phyloP scores from a whole-genome alignment of 2,329 filamentous ascomycete species.

The Hypoxylon sp. region DNA sequence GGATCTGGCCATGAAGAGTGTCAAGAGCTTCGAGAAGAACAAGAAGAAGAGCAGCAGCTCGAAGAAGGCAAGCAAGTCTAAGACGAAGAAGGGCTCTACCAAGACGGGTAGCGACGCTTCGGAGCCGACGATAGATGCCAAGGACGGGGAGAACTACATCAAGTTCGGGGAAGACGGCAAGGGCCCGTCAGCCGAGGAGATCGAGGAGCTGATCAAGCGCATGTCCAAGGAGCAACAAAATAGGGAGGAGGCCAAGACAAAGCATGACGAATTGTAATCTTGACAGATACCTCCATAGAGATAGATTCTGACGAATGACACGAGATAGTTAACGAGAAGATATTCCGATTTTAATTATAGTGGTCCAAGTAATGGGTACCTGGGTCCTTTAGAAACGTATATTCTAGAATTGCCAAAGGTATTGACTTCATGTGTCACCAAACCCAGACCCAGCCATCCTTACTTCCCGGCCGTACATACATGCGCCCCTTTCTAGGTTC shows the following conservation, averaged over 20 bases:
- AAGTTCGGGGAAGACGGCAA: conserved; percentile 53
- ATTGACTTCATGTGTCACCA: neutral
- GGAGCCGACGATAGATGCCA: conserved; percentile 53
- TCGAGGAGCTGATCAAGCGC: conserved; percentile 64
- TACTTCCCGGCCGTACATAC: conserved; percentile 2
- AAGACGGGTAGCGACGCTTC: conserved; percentile 46
- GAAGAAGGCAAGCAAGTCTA: conserved; percentile 55
- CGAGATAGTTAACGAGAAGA: conserved; percentile 24
- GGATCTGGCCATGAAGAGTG: conserved; percentile 75
- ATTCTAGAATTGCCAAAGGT: neutral
- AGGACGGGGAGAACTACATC: conserved; percentile 48
- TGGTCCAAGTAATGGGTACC: neutral
- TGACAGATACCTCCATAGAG: too few species aligned
- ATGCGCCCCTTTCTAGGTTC: neutral
- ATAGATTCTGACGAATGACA: conserved; percentile 40
- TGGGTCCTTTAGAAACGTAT: neutral
- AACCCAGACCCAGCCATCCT: conserved; percentile 2
- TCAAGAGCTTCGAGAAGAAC: conserved; percentile 62
- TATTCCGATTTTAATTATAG: neutral
- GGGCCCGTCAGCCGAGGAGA: conserved; percentile 56
- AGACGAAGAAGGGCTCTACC: conserved; percentile 51
- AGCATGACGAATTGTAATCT: conserved; percentile 45
- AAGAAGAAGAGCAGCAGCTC: conserved; percentile 52
- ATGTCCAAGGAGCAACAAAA: conserved; percentile 47
- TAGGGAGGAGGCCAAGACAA: conserved; percentile 38